Conservation (phyloP, 2,329 filamentous ascomycete genomes). For the Alternaria viburni region DNA sequence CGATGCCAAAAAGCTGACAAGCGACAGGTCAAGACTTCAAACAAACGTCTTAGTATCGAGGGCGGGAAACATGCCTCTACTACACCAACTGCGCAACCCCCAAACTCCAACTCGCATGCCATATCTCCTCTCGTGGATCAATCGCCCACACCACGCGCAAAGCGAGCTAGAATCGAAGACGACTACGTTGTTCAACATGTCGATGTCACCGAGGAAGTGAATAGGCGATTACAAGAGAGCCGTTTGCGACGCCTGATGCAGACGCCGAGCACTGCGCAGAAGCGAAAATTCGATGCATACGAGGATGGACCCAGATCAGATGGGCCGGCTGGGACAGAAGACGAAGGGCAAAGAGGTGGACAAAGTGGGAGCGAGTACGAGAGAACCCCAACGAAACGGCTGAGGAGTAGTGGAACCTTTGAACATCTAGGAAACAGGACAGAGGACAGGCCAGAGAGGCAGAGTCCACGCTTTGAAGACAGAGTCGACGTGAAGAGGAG, state of each 20-base stretch:
- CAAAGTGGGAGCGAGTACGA: slow-evolving; percentile 18
- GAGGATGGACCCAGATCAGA: slow-evolving; percentile 30
- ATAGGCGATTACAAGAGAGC: slow-evolving; percentile 36
- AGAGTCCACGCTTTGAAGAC: slow-evolving; percentile 12
- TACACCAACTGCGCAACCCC: slow-evolving; percentile 6
- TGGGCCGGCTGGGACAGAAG: slow-evolving; percentile 21
- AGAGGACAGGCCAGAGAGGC: slow-evolving; percentile 10
- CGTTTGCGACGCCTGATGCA: slow-evolving; percentile 41
- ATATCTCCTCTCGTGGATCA: slow-evolving; percentile 25
- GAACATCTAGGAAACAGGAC: slow-evolving; percentile 31
- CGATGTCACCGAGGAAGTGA: slow-evolving; percentile 44
- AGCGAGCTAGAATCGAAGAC: slow-evolving; percentile 14
- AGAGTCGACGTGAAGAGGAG: slow-evolving; percentile 26
- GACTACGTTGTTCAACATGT: slow-evolving; percentile 35
- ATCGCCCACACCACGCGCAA: slow-evolving; percentile 21
- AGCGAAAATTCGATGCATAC: slow-evolving; percentile 40
- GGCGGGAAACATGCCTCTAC: slow-evolving; percentile 15
- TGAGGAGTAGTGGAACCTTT: slow-evolving; percentile 34
- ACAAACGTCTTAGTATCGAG: slow-evolving; percentile 41
- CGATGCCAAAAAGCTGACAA: slow-evolving; percentile 7
- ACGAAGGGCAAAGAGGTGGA: slow-evolving; percentile 14
- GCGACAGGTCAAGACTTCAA: slow-evolving; percentile 23
- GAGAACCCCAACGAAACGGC: slow-evolving; percentile 32
- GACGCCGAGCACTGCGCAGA: slow-evolving; percentile 41
- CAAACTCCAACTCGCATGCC: slow-evolving; percentile 13